Evolutionary conservation across 2,329 filamentous ascomycete genomes (phyloP).

Genomic region (Stemphylium lycopersici): DNA sequence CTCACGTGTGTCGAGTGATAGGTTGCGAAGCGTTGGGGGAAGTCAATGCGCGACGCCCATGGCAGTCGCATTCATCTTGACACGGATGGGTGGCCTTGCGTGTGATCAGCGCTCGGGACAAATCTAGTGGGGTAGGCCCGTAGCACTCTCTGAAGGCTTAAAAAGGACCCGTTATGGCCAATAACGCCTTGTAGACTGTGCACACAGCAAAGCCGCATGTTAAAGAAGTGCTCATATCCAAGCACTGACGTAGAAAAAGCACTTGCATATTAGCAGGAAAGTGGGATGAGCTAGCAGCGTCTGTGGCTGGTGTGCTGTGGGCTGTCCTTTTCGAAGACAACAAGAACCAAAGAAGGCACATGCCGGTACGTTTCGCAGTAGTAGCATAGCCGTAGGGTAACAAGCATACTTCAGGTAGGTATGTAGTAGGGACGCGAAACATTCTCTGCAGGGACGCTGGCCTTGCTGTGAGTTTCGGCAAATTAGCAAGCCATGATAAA

Average conservation of each 20-base stretch:
- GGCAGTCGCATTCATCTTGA: slow-evolving; percentile 8
- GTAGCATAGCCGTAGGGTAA: too few relatives aligned
- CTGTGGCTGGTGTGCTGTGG: neutral
- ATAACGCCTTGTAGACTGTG: slow-evolving; percentile 8
- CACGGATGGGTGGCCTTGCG: slow-evolving; percentile 7
- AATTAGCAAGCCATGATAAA: neutral
- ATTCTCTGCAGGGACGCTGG: too few relatives aligned
- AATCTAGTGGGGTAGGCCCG: slow-evolving; percentile 5
- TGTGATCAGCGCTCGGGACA: slow-evolving; percentile 15
- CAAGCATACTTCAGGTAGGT: neutral
- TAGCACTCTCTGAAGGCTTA: neutral
- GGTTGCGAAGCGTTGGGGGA: slow-evolving; percentile 7
- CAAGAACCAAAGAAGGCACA: neutral
- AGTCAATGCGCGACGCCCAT: slow-evolving; percentile 5
- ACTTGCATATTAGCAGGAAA: neutral
- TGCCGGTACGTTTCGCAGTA: too few relatives aligned
- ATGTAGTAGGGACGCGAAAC: neutral
- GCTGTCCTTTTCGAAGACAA: neutral
- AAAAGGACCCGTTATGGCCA: slow-evolving; percentile 8
- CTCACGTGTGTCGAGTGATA: slow-evolving; percentile 22
- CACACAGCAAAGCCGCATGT: slow-evolving; percentile 8
- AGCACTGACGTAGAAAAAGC: neutral
- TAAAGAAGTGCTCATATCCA: neutral
- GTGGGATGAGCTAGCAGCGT: slow-evolving; percentile 1
- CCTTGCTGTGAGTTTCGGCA: neutral